Conservation (phyloP, 371 early-diverging fungal species). For the Synchytrium microbalum region DNA sequence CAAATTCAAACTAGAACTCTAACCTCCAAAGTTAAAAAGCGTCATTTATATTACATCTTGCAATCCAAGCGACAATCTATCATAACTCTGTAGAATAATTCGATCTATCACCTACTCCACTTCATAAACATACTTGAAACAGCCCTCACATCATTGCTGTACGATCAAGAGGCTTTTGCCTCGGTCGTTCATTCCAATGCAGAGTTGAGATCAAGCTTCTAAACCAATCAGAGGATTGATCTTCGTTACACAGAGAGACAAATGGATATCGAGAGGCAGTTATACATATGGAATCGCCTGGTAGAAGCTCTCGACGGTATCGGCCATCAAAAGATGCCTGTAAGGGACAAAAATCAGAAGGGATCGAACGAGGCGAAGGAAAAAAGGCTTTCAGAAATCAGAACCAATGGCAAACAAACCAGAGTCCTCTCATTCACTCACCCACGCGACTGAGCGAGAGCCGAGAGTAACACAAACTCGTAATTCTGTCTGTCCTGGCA, state of each 20-base stretch:
- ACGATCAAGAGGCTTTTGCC: conserved; percentile 27
- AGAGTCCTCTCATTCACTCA: not conserved
- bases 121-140: no score
- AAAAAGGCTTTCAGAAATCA: no score
- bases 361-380: conserved; percentile 34
- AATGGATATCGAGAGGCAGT: conserved; percentile 75
- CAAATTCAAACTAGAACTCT: no score
- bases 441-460: conserved; percentile 31
- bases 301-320: conserved; percentile 71
- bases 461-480: conserved; percentile 27
- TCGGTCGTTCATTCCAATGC: conserved; percentile 32
- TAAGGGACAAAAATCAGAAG: not conserved
- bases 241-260: conserved; percentile 66
- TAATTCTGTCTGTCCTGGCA: conserved; percentile 74
- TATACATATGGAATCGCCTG: conserved; percentile 83
- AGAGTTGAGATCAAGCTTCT: conserved; percentile 29
- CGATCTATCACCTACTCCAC: no score
- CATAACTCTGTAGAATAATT: no score
- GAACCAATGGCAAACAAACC: no score
- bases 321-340: conserved; percentile 60
- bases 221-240: conserved; percentile 34
- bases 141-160: not conserved
- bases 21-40: no score
- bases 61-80: no score
- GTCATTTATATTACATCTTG: no score